Conservation (phyloP, 192 early-diverging fungal species). For the Linnemannia exigua region DNA sequence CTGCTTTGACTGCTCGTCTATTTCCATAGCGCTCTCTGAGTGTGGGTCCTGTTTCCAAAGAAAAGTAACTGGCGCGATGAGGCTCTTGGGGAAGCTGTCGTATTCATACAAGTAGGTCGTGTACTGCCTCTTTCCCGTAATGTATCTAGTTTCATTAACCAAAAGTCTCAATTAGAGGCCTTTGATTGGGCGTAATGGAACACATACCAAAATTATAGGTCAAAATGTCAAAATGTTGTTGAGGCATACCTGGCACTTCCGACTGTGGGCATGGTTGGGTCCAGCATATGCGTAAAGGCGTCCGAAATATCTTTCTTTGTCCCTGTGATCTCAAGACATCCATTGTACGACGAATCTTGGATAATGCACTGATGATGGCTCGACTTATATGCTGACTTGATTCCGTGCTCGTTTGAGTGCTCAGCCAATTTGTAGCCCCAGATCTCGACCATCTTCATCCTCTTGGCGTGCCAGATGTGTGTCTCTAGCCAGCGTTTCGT, state of each 20-base stretch:
- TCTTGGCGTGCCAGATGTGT: conserved; percentile 98
- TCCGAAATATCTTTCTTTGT: conserved; percentile 56
- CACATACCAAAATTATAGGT: no score
- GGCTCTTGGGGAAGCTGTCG: conserved; percentile 67
- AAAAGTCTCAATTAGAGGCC: no score
- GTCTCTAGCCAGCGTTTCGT: conserved; percentile 94
- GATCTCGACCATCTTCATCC: conserved; percentile 92
- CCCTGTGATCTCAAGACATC: conserved; percentile 81
- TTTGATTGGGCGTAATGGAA: no score
- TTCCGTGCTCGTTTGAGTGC: conserved; percentile 89
- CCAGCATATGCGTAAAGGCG: conserved; percentile 69
- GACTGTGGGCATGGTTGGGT: conserved; percentile 69
- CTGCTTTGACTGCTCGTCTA: conserved; percentile 32
- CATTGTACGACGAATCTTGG: conserved; percentile 89
- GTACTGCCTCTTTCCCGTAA: conserved; percentile 72
- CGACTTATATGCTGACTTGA: conserved; percentile 80
- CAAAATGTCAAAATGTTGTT: not conserved
- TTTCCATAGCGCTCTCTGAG: not conserved
- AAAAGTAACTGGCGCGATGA: conserved; percentile 81
- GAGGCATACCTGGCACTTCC: conserved; percentile 53
- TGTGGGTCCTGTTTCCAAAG: conserved; percentile 76
- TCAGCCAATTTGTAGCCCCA: conserved; percentile 89
- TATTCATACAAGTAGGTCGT: conserved; percentile 65
- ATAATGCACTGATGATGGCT: conserved; percentile 81
- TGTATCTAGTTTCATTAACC: conserved; percentile 61